Evolutionary conservation across 2,329 filamentous ascomycete genomes (phyloP).

Genomic region (Neonectria ditissima): DNA sequence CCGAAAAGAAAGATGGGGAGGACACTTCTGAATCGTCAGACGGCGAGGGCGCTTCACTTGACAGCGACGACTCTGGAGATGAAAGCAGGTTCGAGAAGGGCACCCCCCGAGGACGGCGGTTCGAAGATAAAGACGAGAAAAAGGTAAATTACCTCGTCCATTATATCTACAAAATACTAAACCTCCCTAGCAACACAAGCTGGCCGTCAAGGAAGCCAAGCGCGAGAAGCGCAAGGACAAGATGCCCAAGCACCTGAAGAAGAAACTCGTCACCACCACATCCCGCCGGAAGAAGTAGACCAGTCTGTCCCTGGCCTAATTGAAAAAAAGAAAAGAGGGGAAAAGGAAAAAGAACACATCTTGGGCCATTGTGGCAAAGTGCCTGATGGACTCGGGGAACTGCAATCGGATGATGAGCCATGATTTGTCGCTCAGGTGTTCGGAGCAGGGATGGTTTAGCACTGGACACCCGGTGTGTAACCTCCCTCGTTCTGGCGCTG

Average conservation of each 20-base stretch:
- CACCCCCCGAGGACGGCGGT: constrained; percentile 81
- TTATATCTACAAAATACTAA: constrained; percentile 27
- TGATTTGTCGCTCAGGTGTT: constrained; percentile 47
- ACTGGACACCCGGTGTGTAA: constrained; percentile 47
- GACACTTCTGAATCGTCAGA: constrained; percentile 56
- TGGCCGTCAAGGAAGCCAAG: constrained; percentile 93
- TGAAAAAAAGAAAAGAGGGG: too few species aligned
- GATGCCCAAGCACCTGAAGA: constrained; percentile 97
- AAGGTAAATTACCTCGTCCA: constrained; percentile 60
- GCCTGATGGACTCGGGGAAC: constrained; percentile 19
- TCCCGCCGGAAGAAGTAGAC: constrained; percentile 72
- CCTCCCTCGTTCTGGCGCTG: constrained; percentile 50
- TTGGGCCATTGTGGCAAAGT: not conserved
- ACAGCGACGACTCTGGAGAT: constrained; percentile 57
- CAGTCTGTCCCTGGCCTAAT: not conserved
- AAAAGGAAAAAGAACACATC: constrained; percentile 8
- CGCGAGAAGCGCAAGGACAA: constrained; percentile 93
- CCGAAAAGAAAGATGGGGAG: constrained; percentile 52
- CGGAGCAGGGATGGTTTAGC: constrained; percentile 46
- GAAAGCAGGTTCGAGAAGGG: constrained; percentile 73
- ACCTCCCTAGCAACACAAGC: constrained; percentile 74
- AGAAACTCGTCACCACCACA: constrained; percentile 77
- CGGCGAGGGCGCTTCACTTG: constrained; percentile 62
- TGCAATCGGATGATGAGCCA: constrained; percentile 63
- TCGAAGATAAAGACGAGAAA: constrained; percentile 92